Evolutionary conservation across 306 rosid genomes (phyloP), one percentile per base, ranked within the genome.

Genomic region (Urtica urens): DNA sequence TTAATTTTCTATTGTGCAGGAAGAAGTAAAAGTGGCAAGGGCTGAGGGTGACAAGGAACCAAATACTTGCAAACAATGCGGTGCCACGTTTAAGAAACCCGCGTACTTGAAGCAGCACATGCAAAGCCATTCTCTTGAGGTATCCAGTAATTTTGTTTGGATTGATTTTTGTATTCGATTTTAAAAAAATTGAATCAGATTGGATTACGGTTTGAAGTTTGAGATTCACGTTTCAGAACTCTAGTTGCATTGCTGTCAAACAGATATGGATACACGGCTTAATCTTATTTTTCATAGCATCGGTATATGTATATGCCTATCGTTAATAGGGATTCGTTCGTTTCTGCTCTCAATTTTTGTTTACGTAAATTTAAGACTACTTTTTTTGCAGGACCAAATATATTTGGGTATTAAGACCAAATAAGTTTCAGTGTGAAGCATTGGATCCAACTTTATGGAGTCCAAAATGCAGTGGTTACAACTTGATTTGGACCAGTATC

Each of bases 361-460:
- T 50, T 30, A 51, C 26, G 45, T 57, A 22, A 30, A 59, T 72
- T 76, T 25, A 72, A 77, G 25, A 21, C 19, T 1, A 34, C 11
- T 46, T n/a, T n/a, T 70, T 73, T 81, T 75, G 87, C 92, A 84
- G 95, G 93, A 55, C 58, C 59, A 19, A 14, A 39, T 28, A 72
- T 67, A 43, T 70, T 35, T 65, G 76, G 72, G 46, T 60, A 53
- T 3, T 55, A 61, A 33, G 66, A 46, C 30, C 53, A 45, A 20
- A 38, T 65, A 20, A 42, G 58, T 64, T 63, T 59, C 34, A 53
- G 94, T 25, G 95, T 90, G 95, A 81, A 60, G 95, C 99, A 90
- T 85, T 90, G 99, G 95, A 90, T 90, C 95, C 81, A 94, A 58
- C 70, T 55, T 5, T 50, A 55, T 38, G 99, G 79, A 79, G 92